Evolutionary conservation across 129 eudicot species (phyloP).

Genomic region (Cynara cardunculus): DNA sequence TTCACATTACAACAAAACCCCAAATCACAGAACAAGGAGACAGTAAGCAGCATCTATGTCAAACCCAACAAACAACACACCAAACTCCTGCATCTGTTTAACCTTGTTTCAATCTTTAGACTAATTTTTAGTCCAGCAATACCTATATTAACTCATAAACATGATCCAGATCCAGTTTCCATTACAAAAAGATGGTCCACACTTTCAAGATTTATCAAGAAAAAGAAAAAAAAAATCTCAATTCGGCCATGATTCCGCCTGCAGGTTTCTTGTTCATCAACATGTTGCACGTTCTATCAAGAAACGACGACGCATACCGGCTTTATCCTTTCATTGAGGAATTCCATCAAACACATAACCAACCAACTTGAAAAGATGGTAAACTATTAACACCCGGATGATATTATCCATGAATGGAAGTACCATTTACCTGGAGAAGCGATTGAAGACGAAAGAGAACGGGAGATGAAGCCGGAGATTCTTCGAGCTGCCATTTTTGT

Average conservation of each 20-base stretch:
- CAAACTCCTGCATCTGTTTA: not conserved
- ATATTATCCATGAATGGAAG: not conserved
- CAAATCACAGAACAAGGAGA: not conserved
- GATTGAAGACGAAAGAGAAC: conserved; percentile 22
- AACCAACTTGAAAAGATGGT: conserved; percentile 1
- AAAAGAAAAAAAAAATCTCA: not conserved
- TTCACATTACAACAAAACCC: not conserved
- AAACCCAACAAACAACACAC: conserved; percentile 6
- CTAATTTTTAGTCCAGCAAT: not conserved
- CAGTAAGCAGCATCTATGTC: not conserved
- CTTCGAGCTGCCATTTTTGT: conserved; percentile 36
- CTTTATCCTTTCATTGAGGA: not conserved
- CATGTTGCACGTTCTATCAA: not conserved
- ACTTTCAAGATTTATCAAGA: not conserved
- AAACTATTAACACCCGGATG: not conserved
- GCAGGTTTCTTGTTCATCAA: not conserved
- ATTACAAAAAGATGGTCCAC: not conserved
- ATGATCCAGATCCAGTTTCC: conserved; percentile 9
- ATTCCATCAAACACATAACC: conserved; percentile 16
- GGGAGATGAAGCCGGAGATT: conserved; percentile 28
- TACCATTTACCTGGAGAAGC: conserved; percentile 18
- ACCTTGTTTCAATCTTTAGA: not conserved
- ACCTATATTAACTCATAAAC: not conserved
- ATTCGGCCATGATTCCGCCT: not conserved
- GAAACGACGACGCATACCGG: not conserved